phyloP scores from a whole-genome alignment of 2,329 filamentous ascomycete species.

The Akanthomyces dipterigenus region DNA sequence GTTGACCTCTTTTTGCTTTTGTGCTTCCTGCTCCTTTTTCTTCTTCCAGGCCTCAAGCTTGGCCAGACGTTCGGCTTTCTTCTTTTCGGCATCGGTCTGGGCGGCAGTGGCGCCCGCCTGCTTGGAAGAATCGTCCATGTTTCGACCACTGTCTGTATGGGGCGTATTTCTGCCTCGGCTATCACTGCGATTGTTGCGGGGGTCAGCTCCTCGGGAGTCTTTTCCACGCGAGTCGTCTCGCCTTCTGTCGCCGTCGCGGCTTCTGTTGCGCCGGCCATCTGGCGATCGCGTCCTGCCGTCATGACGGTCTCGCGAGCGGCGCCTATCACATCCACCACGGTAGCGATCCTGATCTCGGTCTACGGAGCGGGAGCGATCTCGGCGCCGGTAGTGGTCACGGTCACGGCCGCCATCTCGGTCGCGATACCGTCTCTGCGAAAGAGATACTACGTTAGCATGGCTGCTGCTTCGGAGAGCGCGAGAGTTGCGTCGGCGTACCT shows the following conservation, averaged over 20 bases:
- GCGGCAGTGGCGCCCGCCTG: constrained; percentile 38
- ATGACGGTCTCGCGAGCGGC: constrained; percentile 56
- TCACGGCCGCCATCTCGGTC: constrained; percentile 44
- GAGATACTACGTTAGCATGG: constrained; percentile 32
- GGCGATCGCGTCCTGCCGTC: constrained; percentile 52
- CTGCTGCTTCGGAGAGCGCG: not conserved
- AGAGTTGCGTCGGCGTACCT: constrained; percentile 42
- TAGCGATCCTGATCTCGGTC: constrained; percentile 60
- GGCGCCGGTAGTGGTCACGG: constrained; percentile 54
- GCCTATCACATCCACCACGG: constrained; percentile 58
- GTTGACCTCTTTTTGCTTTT: constrained; percentile 63
- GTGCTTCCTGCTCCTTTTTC: constrained; percentile 71
- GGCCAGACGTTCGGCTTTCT: constrained; percentile 69
- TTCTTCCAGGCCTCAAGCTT: constrained; percentile 90
- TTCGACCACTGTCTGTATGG: not conserved
- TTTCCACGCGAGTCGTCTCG: constrained; percentile 69
- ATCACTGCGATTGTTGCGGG: constrained; percentile 61
- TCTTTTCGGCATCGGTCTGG: constrained; percentile 63
- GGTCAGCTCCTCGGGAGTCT: constrained; percentile 61
- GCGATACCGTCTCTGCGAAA: constrained; percentile 50
- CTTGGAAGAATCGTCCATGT: not conserved
- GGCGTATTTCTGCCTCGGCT: constrained; percentile 46
- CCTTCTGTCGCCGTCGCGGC: constrained; percentile 64
- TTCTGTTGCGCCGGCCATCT: constrained; percentile 51
- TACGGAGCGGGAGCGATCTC: constrained; percentile 56